phyloP scores from a whole-genome alignment of 2,329 filamentous ascomycete genomes.

The Hymenoscyphus scutula region DNA sequence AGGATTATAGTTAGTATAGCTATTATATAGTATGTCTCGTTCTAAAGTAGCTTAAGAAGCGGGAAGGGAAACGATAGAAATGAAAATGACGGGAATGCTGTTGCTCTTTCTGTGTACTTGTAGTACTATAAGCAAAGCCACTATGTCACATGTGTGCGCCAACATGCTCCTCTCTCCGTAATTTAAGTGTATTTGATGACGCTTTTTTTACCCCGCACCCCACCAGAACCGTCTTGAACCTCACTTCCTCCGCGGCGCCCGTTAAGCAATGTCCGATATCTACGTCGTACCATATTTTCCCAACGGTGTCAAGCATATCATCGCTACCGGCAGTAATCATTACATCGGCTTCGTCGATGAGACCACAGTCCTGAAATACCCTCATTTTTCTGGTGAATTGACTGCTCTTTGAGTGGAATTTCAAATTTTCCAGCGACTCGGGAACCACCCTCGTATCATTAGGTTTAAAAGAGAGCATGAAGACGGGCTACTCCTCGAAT shows the following conservation, averaged over 20 bases:
- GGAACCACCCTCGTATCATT: constrained; percentile 15
- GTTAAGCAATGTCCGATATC: background rate
- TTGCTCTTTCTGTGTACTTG: too few relatives aligned
- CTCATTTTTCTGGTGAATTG: background rate
- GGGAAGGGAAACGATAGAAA: too few relatives aligned
- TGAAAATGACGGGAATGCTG: too few relatives aligned
- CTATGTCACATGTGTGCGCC: too few relatives aligned
- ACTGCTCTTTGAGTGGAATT: background rate
- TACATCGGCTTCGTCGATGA: constrained; percentile 3
- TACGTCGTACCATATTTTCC: constrained; percentile 4
- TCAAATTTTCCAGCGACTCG: background rate
- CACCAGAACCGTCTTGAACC: too few relatives aligned
- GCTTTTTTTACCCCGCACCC: too few relatives aligned
- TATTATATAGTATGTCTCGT: too few relatives aligned
- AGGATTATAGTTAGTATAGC: background rate
- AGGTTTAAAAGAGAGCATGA: constrained; percentile 11
- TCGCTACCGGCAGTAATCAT: background rate
- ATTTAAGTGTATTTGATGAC: too few relatives aligned
- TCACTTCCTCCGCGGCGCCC: too few relatives aligned
- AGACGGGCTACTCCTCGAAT: constrained; percentile 16
- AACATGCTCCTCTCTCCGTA: too few relatives aligned
- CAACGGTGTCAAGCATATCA: background rate
- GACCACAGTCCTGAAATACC: background rate
- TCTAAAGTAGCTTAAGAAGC: too few relatives aligned
- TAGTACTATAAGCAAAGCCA: too few relatives aligned